phyloP scores from a whole-genome alignment of 1,139 yeast genomes.

The Candida tetrigidarum region DNA sequence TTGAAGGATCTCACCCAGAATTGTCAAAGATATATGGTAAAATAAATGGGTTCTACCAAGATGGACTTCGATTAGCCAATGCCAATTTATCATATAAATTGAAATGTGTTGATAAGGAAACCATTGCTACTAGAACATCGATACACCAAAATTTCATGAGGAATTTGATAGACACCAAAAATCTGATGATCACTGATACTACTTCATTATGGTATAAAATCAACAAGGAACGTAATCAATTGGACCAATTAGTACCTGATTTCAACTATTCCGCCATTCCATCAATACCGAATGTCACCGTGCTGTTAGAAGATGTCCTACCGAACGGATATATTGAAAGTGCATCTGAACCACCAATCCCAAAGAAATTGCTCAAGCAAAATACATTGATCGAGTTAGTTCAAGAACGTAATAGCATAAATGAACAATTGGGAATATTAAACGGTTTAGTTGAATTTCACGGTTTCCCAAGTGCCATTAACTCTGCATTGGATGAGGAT shows the following conservation, averaged over 20 bases:
- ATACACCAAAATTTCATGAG: constrained; percentile 86
- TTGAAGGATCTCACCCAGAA: constrained; percentile 92
- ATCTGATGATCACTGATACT: constrained; percentile 67
- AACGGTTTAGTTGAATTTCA: constrained; percentile 59
- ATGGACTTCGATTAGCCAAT: constrained; percentile 68
- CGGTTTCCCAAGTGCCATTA: constrained; percentile 74
- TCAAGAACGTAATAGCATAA: constrained; percentile 55
- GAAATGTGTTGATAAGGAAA: constrained; percentile 77
- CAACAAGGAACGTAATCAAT: constrained; percentile 82
- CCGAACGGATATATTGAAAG: constrained; percentile 11
- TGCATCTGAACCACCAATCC: constrained; percentile 23
- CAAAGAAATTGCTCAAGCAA: constrained; percentile 43
- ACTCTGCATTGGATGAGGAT: constrained; percentile 29
- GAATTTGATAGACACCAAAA: constrained; percentile 68
- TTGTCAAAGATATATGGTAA: constrained; percentile 65
- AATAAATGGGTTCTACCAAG: constrained; percentile 72
- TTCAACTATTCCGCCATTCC: constrained; percentile 43
- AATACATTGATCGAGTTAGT: constrained; percentile 50
- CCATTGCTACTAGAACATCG: constrained; percentile 76
- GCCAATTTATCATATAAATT: constrained; percentile 73
- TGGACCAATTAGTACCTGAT: constrained; percentile 71
- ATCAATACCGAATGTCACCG: constrained; percentile 27
- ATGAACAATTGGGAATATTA: constrained; percentile 60
- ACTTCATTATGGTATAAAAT: constrained; percentile 93
- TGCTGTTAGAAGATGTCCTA: constrained; percentile 12